Percentiles rank a stretch among this genome's conserved stretches.
Conservation (phyloP, 164 flowering plant genomes). For the Vitis rotundifolia region DNA sequence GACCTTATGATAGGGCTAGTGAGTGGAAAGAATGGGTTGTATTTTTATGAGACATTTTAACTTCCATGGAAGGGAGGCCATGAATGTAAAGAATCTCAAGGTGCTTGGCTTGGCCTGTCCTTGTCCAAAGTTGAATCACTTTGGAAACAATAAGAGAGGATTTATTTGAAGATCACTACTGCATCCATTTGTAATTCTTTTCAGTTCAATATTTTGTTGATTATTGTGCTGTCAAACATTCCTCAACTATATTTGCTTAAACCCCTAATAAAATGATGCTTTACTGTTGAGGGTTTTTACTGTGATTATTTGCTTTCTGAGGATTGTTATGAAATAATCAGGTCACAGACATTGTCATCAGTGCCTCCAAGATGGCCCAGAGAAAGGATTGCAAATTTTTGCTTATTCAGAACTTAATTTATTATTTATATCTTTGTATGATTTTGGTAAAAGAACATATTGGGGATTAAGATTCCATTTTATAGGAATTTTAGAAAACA, state of each 20-base stretch:
- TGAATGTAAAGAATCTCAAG: not conserved
- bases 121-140: constrained; percentile 3
- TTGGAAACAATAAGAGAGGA: not conserved
- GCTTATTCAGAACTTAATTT: too few relatives aligned
- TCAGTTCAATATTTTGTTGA: not conserved
- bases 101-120: not conserved
- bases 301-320: too few relatives aligned
- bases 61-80: not conserved
- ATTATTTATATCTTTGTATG: too few relatives aligned
- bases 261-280: not conserved
- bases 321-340: too few relatives aligned
- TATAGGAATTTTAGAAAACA: too few relatives aligned
- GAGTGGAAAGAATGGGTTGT: constrained; percentile 4
- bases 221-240: not conserved
- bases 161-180: not conserved
- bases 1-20: constrained; percentile 14
- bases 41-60: not conserved
- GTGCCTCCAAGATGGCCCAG: too few relatives aligned
- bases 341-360: too few relatives aligned
- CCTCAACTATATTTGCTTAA: too few relatives aligned
- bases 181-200: constrained; percentile 1
- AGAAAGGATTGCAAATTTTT: too few relatives aligned
- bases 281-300: too few relatives aligned
- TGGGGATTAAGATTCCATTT: too few relatives aligned
- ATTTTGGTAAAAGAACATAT: too few relatives aligned